phyloP scores from a whole-genome alignment of 257 asterid species.

The Nicotiana otophora region DNA sequence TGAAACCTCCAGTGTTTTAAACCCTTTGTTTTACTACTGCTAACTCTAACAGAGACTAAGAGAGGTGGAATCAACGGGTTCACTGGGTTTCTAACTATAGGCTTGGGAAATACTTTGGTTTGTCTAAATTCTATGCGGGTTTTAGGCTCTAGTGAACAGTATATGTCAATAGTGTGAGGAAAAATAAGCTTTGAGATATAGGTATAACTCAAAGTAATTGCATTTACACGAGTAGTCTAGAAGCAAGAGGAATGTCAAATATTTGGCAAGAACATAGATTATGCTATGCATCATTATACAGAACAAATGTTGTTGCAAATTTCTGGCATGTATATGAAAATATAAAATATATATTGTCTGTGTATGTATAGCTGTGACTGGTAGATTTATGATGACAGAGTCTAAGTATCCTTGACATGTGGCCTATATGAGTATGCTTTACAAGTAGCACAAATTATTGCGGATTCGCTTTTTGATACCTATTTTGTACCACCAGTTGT shows the following conservation, averaged over 20 bases:
- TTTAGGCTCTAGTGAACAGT: not conserved
- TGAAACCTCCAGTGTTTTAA: not conserved
- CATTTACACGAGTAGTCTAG: not conserved
- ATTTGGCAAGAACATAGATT: not conserved
- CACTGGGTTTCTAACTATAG: not conserved
- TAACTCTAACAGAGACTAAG: not conserved
- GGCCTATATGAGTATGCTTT: not conserved
- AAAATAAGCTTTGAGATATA: not conserved
- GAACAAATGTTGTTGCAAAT: not conserved
- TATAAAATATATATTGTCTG: not conserved
- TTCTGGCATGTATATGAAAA: not conserved
- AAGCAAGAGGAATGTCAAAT: not conserved
- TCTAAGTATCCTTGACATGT: not conserved
- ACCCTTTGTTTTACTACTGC: not conserved
- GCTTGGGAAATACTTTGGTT: not conserved
- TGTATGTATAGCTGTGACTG: not conserved
- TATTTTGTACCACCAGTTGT: not conserved
- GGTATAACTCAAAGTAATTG: not conserved
- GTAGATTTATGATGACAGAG: not conserved
- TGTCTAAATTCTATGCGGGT: not conserved
- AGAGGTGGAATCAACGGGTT: not conserved
- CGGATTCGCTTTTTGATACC: not conserved
- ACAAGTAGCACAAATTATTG: not conserved
- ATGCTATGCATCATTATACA: not conserved
- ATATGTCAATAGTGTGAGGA: not conserved